phyloP scores from a whole-genome alignment of 2,329 filamentous ascomycete species.

The Dichotomopilus funicola region DNA sequence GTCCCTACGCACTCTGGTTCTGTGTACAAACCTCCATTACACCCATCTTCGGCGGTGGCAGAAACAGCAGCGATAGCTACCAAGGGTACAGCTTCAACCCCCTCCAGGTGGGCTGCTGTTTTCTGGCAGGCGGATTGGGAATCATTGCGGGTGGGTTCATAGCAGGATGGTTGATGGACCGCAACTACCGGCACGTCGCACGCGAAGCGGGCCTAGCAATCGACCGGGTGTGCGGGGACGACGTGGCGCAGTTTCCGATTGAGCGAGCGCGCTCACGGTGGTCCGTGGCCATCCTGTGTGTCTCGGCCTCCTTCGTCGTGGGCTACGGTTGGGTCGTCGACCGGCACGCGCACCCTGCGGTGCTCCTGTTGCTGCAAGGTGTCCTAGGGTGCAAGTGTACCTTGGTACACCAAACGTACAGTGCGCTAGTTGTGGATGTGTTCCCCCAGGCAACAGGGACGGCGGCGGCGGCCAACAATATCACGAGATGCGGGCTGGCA shows the following conservation, averaged over 20 bases:
- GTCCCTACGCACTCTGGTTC: constrained; percentile 3
- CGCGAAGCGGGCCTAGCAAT: neutral
- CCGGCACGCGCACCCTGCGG: neutral
- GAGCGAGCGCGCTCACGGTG: constrained; percentile 2
- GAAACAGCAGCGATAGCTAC: too few relatives aligned
- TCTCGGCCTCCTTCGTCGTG: neutral
- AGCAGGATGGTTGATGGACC: neutral
- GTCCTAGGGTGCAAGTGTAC: constrained; percentile 4
- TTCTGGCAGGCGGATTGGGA: neutral
- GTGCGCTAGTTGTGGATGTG: constrained; percentile 2
- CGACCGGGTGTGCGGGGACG: neutral
- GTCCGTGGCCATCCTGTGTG: neutral
- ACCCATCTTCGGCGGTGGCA: neutral
- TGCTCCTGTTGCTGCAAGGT: constrained; percentile 1
- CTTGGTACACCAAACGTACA: constrained; percentile 2
- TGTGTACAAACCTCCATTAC: constrained; percentile 5
- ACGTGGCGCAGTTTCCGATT: neutral
- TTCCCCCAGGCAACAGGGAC: neutral
- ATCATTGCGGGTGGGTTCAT: constrained; percentile 2
- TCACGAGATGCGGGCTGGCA: constrained; percentile 1
- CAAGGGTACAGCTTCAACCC: neutral
- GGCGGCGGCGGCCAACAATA: neutral
- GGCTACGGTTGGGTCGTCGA: constrained; percentile 1
- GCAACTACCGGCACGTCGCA: constrained; percentile 1
- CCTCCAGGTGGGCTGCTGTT: constrained; percentile 1